Evolutionary conservation across 1,284 basidiomycete species (phyloP), one percentile per base, ranked within the genome.

Genomic region (Rhodotorula sp.): DNA sequence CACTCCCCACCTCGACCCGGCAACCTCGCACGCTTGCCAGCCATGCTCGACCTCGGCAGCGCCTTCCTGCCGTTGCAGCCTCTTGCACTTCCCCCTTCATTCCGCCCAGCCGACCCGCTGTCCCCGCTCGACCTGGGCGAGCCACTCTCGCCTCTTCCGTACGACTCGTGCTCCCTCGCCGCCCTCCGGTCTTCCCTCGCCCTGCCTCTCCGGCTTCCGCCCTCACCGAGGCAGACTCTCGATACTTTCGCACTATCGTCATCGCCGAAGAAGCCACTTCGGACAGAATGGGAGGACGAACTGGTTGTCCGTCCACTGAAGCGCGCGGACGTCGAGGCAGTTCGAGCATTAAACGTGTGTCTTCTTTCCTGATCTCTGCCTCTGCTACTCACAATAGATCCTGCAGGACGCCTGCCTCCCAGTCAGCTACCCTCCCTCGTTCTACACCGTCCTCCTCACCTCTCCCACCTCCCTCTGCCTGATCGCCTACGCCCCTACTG

Each of bases 401-500:
- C 29, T 15, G 12, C 54, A 71, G 70, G 39, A 61, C 32, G 66
- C 36, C 17, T 72, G 59, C 27, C 64, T 72, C 0, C 71, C 71
- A 13, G 22, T 69, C 29, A 34, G 34, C 36, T 72, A 64, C 37
- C 67, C 71, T 1, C 25, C 56, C 7, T 34, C 54, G 2, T 72
- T 72, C 61, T 72, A 69, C 56, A 66, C 71, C 32, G 32, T 53
- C 29, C 64, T 72, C 41, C 64, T 72, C 56, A 64, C 64, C 8
- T 59, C 56, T 10, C 36, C 71, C 0, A 41, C 58, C 10, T 72
- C 71, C 6, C 41, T 63, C 51, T 72, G 67, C 61, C 51, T 72
- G 34, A 39, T 69, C 53, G 61, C 64, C 29, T 50, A 39, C 48
- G 44, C 66, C 25, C 59, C 59, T 17, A 32, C 58, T 2, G 22